A percentile compares a stretch with the other conserved stretches of the same genome.
Conservation (phyloP, 2,329 filamentous ascomycete species). For the Trichoderma lentiforme region DNA sequence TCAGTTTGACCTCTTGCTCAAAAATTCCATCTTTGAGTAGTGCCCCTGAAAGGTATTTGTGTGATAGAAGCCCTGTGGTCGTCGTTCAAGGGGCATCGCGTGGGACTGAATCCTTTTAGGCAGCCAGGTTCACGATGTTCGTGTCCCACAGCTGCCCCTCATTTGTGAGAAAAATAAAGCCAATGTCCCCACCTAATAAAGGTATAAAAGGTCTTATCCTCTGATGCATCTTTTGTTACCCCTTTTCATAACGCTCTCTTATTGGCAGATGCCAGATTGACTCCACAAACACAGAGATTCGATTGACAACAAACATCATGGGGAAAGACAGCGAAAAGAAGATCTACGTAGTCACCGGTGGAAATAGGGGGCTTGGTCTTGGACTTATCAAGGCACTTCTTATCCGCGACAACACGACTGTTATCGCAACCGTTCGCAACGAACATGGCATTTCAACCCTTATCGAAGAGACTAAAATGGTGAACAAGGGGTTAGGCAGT, state of each 20-base stretch:
- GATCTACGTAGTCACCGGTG: slow-evolving; percentile 39
- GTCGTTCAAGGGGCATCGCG: background rate
- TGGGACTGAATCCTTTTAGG: background rate
- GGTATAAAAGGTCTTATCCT: background rate
- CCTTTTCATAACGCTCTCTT: background rate
- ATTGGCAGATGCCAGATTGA: background rate
- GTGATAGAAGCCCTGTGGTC: background rate
- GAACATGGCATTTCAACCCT: slow-evolving; percentile 22
- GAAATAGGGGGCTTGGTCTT: slow-evolving; percentile 40
- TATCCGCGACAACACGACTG: slow-evolving; percentile 52
- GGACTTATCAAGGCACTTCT: slow-evolving; percentile 38
- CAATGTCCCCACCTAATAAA: background rate
- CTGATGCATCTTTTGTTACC: background rate
- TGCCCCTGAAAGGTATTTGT: background rate
- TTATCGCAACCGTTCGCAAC: slow-evolving; percentile 38
- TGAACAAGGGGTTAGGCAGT: slow-evolving; percentile 30
- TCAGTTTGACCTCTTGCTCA: background rate
- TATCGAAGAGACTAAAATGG: slow-evolving; percentile 16
- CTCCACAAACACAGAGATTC: background rate
- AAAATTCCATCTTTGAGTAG: background rate
- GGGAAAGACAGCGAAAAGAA: slow-evolving; percentile 21
- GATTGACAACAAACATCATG: background rate
- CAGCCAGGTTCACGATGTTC: background rate
- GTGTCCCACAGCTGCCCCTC: background rate
- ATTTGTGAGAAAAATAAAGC: background rate